phyloP scores from a whole-genome alignment of 106 monocot species.

The Ottelia alismoides region DNA sequence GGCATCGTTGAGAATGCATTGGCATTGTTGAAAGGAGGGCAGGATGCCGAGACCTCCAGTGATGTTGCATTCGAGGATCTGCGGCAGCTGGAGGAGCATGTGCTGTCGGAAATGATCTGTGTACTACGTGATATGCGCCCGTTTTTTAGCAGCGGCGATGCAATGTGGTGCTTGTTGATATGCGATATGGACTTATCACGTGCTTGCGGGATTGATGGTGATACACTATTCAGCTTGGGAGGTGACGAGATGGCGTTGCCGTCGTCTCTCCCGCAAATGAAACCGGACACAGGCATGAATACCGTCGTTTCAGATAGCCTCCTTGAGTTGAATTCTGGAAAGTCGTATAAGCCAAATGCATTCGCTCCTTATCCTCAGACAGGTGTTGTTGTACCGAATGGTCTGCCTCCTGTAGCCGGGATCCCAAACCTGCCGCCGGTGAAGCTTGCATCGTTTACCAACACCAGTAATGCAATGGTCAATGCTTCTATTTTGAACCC shows the following conservation, averaged over 20 bases:
- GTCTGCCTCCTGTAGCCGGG: slow-evolving; percentile 7
- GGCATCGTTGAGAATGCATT: slow-evolving; percentile 70
- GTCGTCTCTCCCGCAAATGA: slow-evolving; percentile 10
- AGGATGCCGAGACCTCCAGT: slow-evolving; percentile 28
- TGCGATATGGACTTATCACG: slow-evolving; percentile 71
- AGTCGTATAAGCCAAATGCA: not conserved
- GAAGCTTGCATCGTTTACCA: slow-evolving; percentile 20
- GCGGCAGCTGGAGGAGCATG: slow-evolving; percentile 39
- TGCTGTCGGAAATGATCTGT: slow-evolving; percentile 63
- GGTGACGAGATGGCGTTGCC: slow-evolving; percentile 16
- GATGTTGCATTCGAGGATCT: slow-evolving; percentile 48
- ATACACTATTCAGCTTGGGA: slow-evolving; percentile 8
- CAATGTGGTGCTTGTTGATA: slow-evolving; percentile 83
- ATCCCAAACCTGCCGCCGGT: slow-evolving; percentile 28
- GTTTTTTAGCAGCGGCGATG: slow-evolving; percentile 63
- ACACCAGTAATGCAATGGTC: slow-evolving; percentile 4
- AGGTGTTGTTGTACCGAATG: slow-evolving; percentile 3
- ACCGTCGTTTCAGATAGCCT: slow-evolving; percentile 1
- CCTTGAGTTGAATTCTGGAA: not conserved
- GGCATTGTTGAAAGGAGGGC: slow-evolving; percentile 31
- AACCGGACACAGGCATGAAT: slow-evolving; percentile 12
- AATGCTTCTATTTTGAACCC: too few species aligned
- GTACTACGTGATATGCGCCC: slow-evolving; percentile 54
- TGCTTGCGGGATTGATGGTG: slow-evolving; percentile 53
- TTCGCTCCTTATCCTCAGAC: not conserved